phyloP scores from a whole-genome alignment of 2,329 filamentous ascomycete genomes.

The Colletotrichum tabaci region DNA sequence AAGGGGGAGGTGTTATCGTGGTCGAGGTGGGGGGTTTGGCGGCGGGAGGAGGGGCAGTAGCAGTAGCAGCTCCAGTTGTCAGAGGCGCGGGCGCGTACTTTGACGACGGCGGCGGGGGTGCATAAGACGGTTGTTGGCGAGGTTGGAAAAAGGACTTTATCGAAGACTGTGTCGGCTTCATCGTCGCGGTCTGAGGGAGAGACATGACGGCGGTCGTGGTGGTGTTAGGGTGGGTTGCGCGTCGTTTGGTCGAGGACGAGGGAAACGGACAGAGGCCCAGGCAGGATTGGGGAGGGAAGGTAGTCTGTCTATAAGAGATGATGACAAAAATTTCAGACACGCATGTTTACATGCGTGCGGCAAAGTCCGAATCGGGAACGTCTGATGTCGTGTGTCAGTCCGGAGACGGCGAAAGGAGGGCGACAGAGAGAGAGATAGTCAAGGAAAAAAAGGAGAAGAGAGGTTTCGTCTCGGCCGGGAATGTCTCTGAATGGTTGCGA shows the following conservation, averaged over 20 bases:
- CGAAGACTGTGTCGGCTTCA: conserved; percentile 64
- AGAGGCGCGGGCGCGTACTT: conserved; percentile 51
- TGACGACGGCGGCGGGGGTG: conserved; percentile 54
- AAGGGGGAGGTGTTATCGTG: conserved; percentile 41
- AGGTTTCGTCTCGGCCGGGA: conserved; percentile 28
- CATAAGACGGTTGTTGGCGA: conserved; percentile 59
- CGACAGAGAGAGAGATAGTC: neutral
- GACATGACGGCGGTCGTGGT: conserved; percentile 57
- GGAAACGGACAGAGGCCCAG: neutral
- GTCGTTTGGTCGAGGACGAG: conserved; percentile 8
- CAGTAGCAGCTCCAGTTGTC: conserved; percentile 29
- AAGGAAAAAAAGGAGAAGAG: neutral
- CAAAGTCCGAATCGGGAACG: neutral
- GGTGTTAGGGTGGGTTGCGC: conserved; percentile 54
- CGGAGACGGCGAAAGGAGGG: conserved; percentile 24
- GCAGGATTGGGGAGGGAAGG: neutral
- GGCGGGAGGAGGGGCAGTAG: conserved; percentile 46
- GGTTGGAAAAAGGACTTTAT: conserved; percentile 76
- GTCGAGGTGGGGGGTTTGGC: conserved; percentile 51
- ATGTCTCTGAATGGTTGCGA: conserved; percentile 35
- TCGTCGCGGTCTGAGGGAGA: conserved; percentile 52
- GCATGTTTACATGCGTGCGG: conserved; percentile 22
- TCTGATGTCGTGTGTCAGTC: conserved; percentile 26
- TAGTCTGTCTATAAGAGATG: neutral
- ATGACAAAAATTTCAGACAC: conserved; percentile 3